A percentile compares a stretch with the other conserved stretches of the same genome.
Evolutionary conservation across 495 filamentous ascomycete species (phyloP).

Genomic region (Talaromyces liani): DNA sequence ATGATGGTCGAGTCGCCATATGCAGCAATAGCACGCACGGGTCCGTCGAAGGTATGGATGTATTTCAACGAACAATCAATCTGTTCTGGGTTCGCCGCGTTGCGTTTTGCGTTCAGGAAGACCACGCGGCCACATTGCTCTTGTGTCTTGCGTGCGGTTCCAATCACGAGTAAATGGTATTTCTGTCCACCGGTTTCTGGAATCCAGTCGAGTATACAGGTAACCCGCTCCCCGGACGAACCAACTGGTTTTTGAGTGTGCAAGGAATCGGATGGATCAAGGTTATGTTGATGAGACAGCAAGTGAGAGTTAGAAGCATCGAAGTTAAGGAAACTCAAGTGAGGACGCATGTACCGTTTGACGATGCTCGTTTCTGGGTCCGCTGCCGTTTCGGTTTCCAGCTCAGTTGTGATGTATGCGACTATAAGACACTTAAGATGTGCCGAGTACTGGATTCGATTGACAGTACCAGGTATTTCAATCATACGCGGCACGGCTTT

Average conservation of each 20-base stretch:
- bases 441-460: slow-evolving; percentile 33
- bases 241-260: slow-evolving; percentile 26
- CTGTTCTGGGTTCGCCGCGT: slow-evolving; percentile 16
- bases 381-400: slow-evolving; percentile 12
- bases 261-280: neutral
- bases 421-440: slow-evolving; percentile 34
- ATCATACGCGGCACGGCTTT: slow-evolving; percentile 38
- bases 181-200: slow-evolving; percentile 29
- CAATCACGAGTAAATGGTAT: slow-evolving; percentile 42
- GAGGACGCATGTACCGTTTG: slow-evolving; percentile 23
- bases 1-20: slow-evolving; percentile 33
- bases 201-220: slow-evolving; percentile 44
- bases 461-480: slow-evolving; percentile 32
- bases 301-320: slow-evolving; percentile 14
- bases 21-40: slow-evolving; percentile 37
- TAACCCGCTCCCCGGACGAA: slow-evolving; percentile 38
- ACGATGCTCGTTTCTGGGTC: slow-evolving; percentile 11
- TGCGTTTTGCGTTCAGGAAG: slow-evolving; percentile 26
- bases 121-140: slow-evolving; percentile 27
- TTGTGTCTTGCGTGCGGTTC: slow-evolving; percentile 26
- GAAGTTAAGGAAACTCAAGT: slow-evolving; percentile 36
- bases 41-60: slow-evolving; percentile 25
- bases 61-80: slow-evolving; percentile 32
- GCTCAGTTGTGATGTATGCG: slow-evolving; percentile 24
- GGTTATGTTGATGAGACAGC: neutral